These are phyloP conservation scores for Cystoisospora suis DNA, from an alignment of 169 alveolate species.

Conservation along the genomic window DNA sequence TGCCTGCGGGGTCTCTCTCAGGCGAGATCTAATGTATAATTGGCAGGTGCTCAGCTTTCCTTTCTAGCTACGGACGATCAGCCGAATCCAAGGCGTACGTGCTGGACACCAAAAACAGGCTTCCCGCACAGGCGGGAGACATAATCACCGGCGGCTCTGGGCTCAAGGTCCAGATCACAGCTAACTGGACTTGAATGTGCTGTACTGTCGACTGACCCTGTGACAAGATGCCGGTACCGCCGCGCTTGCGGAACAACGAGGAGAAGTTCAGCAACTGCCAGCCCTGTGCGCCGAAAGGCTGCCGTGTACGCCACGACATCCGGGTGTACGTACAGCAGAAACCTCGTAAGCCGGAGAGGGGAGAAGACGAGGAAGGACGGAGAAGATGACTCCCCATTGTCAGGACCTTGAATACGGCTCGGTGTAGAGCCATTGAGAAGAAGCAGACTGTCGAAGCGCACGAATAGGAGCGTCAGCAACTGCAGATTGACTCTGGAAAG, in stretches of 20 bases:
- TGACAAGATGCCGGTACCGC: background rate
- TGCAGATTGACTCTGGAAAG: background rate
- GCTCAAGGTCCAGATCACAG: too few relatives aligned
- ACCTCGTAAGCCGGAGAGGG: background rate
- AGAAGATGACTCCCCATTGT: background rate
- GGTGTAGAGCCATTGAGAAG: background rate
- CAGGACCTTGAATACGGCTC: background rate
- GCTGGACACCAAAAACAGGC: too few relatives aligned
- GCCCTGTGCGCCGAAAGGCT: conserved; percentile 23
- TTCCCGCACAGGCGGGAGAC: too few relatives aligned
- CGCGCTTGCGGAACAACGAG: background rate
- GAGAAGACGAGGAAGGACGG: background rate
- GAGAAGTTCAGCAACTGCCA: background rate
- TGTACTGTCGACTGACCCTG: too few relatives aligned
- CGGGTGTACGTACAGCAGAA: conserved; percentile 37
- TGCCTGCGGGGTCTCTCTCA: too few relatives aligned
- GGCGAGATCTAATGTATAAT: too few relatives aligned
- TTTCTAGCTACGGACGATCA: too few relatives aligned
- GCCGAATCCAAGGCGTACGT: too few relatives aligned
- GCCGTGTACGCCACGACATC: conserved; percentile 23
- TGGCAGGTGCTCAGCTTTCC: too few relatives aligned
- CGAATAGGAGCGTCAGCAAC: conserved; percentile 1
- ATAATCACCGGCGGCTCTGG: too few relatives aligned
- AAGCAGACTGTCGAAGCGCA: background rate
- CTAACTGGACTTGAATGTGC: too few relatives aligned